Evolutionary conservation across 139 green algal species (phyloP).

Genomic region (Chlamydomonas schloesseri): DNA sequence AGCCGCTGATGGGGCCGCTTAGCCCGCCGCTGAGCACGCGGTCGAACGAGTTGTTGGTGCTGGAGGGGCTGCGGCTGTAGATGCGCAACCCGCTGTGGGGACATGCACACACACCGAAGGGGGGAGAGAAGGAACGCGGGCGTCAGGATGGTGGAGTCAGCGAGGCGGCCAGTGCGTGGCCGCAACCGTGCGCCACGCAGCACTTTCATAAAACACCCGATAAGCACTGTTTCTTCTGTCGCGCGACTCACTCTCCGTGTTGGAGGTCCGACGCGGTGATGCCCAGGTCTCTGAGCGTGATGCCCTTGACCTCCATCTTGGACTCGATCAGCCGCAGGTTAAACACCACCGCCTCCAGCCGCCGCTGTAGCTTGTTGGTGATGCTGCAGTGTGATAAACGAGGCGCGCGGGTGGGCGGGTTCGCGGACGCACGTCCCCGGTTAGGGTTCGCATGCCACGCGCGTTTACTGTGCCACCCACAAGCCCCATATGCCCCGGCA

Average conservation of each 20-base stretch:
- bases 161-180: too few species aligned
- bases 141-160: too few species aligned
- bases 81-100: constrained; percentile 17
- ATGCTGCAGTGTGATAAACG: constrained; percentile 48
- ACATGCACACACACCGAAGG: too few species aligned
- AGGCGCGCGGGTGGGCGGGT: too few species aligned
- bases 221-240: too few species aligned
- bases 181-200: too few species aligned
- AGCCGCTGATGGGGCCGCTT: background rate
- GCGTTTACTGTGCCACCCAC: too few species aligned
- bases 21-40: constrained; percentile 14
- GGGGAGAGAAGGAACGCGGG: too few species aligned
- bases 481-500: too few species aligned
- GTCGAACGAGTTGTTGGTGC: constrained; percentile 17
- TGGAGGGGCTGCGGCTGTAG: constrained; percentile 36
- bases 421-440: too few species aligned
- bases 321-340: constrained; percentile 69
- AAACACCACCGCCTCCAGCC: constrained; percentile 71
- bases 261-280: constrained; percentile 47
- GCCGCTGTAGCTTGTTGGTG: constrained; percentile 79
- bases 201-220: too few species aligned
- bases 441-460: too few species aligned
- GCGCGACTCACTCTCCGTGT: constrained; percentile 9
- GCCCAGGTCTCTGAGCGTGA: constrained; percentile 55
- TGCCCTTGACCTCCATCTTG: constrained; percentile 60